Evolutionary conservation across 2,329 filamentous ascomycete genomes (phyloP).

Genomic region (Cladosporium cucumerinum): DNA sequence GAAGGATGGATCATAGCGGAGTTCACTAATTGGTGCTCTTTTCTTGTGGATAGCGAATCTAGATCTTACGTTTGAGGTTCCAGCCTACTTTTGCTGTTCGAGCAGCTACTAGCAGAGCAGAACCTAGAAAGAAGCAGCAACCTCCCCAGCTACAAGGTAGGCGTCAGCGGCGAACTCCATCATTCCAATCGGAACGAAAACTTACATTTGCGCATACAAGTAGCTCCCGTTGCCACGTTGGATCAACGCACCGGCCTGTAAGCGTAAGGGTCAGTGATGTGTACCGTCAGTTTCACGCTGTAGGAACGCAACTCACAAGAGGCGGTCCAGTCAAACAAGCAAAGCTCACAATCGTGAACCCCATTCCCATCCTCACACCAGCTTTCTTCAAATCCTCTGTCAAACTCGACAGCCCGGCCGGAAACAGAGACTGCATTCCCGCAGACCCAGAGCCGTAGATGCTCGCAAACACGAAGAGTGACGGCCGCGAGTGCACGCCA

Average conservation of each 20-base stretch:
- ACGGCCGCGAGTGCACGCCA: conserved; percentile 41
- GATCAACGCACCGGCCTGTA: conserved; percentile 43
- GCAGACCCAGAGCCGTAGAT: conserved; percentile 46
- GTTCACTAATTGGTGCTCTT: background rate
- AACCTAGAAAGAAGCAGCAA: conserved; percentile 29
- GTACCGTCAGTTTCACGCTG: too few relatives aligned
- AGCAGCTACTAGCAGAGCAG: conserved; percentile 27
- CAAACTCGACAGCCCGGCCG: conserved; percentile 41
- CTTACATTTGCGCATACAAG: conserved; percentile 42
- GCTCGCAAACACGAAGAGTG: conserved; percentile 44
- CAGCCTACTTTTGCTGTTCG: conserved; percentile 31
- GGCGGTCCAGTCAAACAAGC: conserved; percentile 44
- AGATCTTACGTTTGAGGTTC: conserved; percentile 28
- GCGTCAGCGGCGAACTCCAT: background rate
- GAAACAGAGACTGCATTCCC: conserved; percentile 47
- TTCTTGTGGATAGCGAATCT: background rate
- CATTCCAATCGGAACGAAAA: too few relatives aligned
- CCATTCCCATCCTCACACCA: conserved; percentile 49
- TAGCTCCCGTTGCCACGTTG: conserved; percentile 41
- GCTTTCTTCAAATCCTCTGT: conserved; percentile 48
- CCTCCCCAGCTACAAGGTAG: conserved; percentile 37
- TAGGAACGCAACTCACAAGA: too few relatives aligned
- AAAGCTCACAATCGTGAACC: conserved; percentile 45
- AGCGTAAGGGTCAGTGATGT: conserved; percentile 31
- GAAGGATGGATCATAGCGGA: too few relatives aligned